Percentiles rank a stretch among this genome's conserved stretches.
phyloP scores from a whole-genome alignment of 2,329 filamentous ascomycete species.

The Scedosporium apiospermum region DNA sequence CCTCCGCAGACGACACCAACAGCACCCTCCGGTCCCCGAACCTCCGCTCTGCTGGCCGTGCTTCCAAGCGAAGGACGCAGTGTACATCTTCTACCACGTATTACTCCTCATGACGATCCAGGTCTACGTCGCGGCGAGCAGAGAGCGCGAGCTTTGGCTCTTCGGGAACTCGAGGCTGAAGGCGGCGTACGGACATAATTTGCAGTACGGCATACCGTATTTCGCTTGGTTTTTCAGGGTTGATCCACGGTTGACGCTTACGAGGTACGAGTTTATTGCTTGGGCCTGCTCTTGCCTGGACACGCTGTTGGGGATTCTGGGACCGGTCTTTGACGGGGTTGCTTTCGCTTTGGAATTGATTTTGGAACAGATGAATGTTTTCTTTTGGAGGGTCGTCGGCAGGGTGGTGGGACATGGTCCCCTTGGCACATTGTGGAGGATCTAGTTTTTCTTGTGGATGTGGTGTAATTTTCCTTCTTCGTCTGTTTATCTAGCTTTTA shows the following conservation, averaged over 20 bases:
- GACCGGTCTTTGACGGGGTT: neutral
- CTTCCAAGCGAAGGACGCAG: neutral
- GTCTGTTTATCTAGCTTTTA: too few species aligned
- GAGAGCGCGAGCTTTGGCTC: slow-evolving; percentile 20
- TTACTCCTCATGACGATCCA: slow-evolving; percentile 11
- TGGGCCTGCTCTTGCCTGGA: neutral
- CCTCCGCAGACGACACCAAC: neutral
- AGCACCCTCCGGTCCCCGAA: neutral
- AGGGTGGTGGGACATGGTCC: neutral
- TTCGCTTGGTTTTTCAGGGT: neutral
- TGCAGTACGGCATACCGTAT: neutral
- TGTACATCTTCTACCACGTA: slow-evolving; percentile 5
- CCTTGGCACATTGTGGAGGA: neutral
- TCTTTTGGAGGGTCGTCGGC: neutral
- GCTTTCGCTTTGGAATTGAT: too few species aligned
- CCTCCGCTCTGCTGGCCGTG: neutral
- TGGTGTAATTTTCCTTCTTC: too few species aligned
- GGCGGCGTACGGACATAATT: neutral
- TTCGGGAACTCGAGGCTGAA: slow-evolving; percentile 15
- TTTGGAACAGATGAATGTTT: neutral
- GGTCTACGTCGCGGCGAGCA: slow-evolving; percentile 10
- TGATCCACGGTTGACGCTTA: slow-evolving; percentile 5
- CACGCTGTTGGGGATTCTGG: neutral
- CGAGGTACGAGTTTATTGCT: neutral
- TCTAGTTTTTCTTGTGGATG: too few species aligned